A percentile compares a stretch with the other conserved stretches of the same genome.
Evolutionary conservation across 1,284 basidiomycete species (phyloP).

Genomic region (Malassezia yamatoensis): DNA sequence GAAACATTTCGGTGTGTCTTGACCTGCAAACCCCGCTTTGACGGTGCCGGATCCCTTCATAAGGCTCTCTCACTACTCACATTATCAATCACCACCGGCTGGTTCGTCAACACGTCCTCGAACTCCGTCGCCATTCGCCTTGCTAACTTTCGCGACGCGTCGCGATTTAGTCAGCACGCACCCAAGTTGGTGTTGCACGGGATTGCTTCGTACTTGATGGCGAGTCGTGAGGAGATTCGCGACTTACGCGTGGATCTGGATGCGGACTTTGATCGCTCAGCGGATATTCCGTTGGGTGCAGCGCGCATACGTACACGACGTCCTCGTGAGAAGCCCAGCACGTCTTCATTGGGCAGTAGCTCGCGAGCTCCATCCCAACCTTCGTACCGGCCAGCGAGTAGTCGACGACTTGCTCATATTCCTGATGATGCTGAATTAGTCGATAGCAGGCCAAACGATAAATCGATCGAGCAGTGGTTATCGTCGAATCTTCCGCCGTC

Average conservation of each 20-base stretch:
- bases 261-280: slow-evolving; percentile 10
- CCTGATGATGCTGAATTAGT: neutral
- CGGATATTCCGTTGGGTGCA: slow-evolving; percentile 10
- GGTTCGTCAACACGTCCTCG: slow-evolving; percentile 47
- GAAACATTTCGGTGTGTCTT: slow-evolving; percentile 45
- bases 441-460: neutral
- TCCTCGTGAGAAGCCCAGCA: slow-evolving; percentile 1
- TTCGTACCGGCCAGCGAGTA: neutral
- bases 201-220: neutral
- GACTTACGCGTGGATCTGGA: neutral
- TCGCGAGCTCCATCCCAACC: neutral
- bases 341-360: slow-evolving; percentile 11
- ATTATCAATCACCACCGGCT: slow-evolving; percentile 48
- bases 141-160: neutral
- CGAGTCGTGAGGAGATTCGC: neutral
- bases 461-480: neutral
- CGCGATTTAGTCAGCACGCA: slow-evolving; percentile 2
- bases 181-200: neutral
- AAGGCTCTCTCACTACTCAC: slow-evolving; percentile 9
- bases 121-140: slow-evolving; percentile 30
- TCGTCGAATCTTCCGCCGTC: neutral
- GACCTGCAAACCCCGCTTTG: slow-evolving; percentile 47
- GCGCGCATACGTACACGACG: neutral
- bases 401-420: neutral
- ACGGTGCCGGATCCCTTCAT: slow-evolving; percentile 42